Conservation (phyloP, 768 basidiomycete species). For the Boletus sp. region DNA sequence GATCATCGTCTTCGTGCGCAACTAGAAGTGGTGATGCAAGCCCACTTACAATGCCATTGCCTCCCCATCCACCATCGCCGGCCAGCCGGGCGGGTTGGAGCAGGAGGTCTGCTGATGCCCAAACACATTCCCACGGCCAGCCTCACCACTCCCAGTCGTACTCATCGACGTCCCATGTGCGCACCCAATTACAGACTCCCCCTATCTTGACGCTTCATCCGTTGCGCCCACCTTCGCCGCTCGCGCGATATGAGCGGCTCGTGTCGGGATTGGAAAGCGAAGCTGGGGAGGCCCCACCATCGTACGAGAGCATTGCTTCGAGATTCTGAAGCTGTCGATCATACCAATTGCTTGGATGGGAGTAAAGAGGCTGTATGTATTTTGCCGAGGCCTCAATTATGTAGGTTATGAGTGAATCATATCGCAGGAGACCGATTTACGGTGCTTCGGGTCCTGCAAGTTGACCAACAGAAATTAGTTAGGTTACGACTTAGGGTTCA, state of each 20-base stretch:
- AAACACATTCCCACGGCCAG: not conserved
- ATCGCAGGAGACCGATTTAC: not conserved
- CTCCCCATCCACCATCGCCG: not conserved
- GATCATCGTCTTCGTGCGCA: not conserved
- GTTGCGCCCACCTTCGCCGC: constrained; percentile 21
- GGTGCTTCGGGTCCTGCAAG: not conserved
- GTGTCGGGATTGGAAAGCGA: constrained; percentile 85
- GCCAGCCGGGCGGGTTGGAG: not conserved
- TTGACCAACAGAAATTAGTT: not conserved
- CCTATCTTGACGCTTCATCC: constrained; percentile 1
- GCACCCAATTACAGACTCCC: not conserved
- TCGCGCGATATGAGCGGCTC: constrained; percentile 71
- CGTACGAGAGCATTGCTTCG: constrained; percentile 30
- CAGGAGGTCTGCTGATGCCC: not conserved
- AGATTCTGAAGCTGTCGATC: not conserved
- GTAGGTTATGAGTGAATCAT: not conserved
- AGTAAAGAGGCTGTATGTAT: too few relatives aligned
- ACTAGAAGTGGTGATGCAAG: not conserved
- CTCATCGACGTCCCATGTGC: constrained; percentile 1
- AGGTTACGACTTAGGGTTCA: not conserved
- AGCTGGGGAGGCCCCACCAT: constrained; percentile 80
- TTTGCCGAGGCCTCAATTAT: too few relatives aligned
- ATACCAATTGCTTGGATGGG: not conserved
- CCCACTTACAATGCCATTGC: not conserved
- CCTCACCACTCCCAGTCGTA: not conserved